Evolutionary conservation across 1,284 basidiomycete species (phyloP).

Genomic region (Moesziomyces globuligerus): DNA sequence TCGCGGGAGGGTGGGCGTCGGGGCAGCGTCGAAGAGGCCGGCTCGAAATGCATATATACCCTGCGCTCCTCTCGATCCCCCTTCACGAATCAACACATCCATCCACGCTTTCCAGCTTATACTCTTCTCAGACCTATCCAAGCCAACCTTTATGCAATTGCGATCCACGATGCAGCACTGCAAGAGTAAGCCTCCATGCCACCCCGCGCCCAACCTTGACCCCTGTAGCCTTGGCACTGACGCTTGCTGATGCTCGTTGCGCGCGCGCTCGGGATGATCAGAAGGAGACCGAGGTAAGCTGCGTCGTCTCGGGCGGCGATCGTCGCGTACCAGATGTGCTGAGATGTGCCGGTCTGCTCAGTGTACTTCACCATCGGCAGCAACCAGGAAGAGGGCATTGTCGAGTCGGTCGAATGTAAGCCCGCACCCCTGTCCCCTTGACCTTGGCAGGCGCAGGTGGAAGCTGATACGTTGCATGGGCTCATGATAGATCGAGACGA

Average conservation of each 20-base stretch:
- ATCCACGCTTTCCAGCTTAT: not conserved
- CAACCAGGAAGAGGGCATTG: slow-evolving; percentile 31
- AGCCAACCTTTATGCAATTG: not conserved
- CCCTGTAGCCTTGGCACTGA: too few species aligned
- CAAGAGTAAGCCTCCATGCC: slow-evolving; percentile 18
- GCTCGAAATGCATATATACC: not conserved
- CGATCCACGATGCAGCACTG: slow-evolving; percentile 9
- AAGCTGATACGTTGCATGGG: not conserved
- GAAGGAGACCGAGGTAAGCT: slow-evolving; percentile 27
- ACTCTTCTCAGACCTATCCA: not conserved
- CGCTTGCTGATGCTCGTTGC: not conserved
- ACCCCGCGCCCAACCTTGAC: too few species aligned
- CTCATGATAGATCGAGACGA: slow-evolving; percentile 18
- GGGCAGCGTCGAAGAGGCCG: too few species aligned
- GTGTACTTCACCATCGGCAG: slow-evolving; percentile 35
- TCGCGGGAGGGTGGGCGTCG: too few species aligned
- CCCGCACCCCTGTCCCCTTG: not conserved
- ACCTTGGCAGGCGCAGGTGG: too few species aligned
- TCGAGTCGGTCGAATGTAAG: slow-evolving; percentile 24
- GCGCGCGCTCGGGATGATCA: not conserved
- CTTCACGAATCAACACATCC: too few species aligned
- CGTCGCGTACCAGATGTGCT: too few species aligned
- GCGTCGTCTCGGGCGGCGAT: too few species aligned
- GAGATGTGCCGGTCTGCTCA: not conserved
- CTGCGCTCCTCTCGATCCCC: too few species aligned